Base-by-base conservation (phyloP, 768 basidiomycete species). In the Boletus sp. region DNA sequence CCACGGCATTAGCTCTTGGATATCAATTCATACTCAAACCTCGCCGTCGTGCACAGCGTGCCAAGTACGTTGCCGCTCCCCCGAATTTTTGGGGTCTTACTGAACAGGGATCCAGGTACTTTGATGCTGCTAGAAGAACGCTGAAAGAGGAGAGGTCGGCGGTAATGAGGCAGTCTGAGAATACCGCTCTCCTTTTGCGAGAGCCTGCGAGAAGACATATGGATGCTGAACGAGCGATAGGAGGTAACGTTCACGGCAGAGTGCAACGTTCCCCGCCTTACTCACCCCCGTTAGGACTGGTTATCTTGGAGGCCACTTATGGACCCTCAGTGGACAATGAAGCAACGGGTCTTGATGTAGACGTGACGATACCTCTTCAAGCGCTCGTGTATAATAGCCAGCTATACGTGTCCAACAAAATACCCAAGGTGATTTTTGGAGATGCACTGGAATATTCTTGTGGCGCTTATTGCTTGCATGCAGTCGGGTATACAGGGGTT, bases 401-500 rank as follows among this genome's bases (percentile, higher is more conserved):
- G 65, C 65, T 97, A 47, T 81, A 84, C 64, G 85, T 95, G 57
- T 83, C 92, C 39, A 83, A 83, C 48, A 85, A 84, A 43, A 77
- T 85, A 62, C 76, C 82, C 44, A 96, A 95, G 80, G 88, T 90
- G 50, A 56, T 10, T 33, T 50, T 41, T 48, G 41, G 45, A 29
- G 50, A 40, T 43, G 15, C 8, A 33, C 14, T 7, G 15, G 40
- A 40, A 48, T 30, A 37, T 53, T 34, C 23, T 33, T 41, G 27
- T 51, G 35, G 25, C 17, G 33, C 54, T 60, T 32, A 58, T 40
- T 7, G 53, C 23, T 50, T 52, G 55, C 34, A 50, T 35, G 32
- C 60, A 88, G 89, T 75, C 83, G 54, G 80, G 83, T 27, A 76
- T 96, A 38, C 85, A 90, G 64, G 93, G 93, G n/a, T 93, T 97